Evolutionary conservation across 2,329 filamentous ascomycete genomes (phyloP), one percentile per base, ranked within the genome.

Genomic region (Amauroascus verrucosus): DNA sequence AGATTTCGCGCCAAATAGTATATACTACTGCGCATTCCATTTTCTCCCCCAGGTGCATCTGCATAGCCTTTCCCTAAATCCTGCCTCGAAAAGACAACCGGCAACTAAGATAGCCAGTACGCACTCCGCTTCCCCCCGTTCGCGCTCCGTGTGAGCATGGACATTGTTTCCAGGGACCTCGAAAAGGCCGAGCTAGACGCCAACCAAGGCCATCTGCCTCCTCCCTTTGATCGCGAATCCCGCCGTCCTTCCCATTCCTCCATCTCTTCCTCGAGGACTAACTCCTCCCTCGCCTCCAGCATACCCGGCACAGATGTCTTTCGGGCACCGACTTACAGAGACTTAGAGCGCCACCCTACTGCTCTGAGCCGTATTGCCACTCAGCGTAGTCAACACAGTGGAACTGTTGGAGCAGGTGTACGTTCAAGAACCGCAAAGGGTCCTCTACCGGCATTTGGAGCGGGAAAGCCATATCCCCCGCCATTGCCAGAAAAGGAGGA

Each of bases 381-480:
- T 8, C 67, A 70, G 28, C 58, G 66, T 37, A 69, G 65, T 38
- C 71, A 74, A 57, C 70, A 74, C 43, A 67, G 62, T 54, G 68
- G 63, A 16, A 74, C 71, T 16, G 70, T 74, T 28, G 71, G 70
- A 35, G 68, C 67, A 0, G 58, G 57, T 38, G 48, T 65, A 16
- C 65, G 63, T 32, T 59, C 65, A 2, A 61, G 62, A 30, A 54
- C 58, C 16, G 58, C 63, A 11, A 65, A 58, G 50, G 68, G 61
- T 51, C 67, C 69, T 28, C 55, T 72, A 32, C 70, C 70, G 0
- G 62, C 67, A 20, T 72, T 72, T 58, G 80, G 80, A 3, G 77
- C 68, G 28, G 77, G 77, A 1, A 82, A 81, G 59, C 71, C 77
- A 5, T 80, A 76, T 61, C 80, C 80, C 6, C 77, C 77, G 14